Base-by-base conservation (phyloP, 495 filamentous ascomycete genomes). In the Annulohypoxylon nitens region DNA sequence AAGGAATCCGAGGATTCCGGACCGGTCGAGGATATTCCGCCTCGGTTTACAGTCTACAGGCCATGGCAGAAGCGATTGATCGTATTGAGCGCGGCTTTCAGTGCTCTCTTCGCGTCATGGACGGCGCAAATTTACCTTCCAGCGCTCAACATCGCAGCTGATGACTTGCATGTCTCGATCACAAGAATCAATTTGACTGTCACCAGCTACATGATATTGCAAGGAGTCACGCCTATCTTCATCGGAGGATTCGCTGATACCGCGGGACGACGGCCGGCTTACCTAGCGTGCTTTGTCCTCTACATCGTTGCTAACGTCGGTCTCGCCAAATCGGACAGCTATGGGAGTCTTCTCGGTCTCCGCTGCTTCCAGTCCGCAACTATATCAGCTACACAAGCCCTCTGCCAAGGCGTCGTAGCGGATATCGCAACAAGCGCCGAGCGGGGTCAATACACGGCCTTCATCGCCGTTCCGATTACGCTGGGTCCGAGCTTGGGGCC, bases 101-200 rank as follows among this genome's bases (percentile, higher is more conserved):
- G 82, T 25, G 86, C 88, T 12, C 88, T 92, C 72, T 91, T 92
- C 82, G 92, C 91, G 0, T 90, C 91, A 0, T 79, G 93, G 41
- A 89, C 89, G 3, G 88, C 90, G 0, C 78, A 82, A 36, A 93
- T 94, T 70, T 95, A 95, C 78, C 89, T 91, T 58, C 91, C 91
- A 2, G 88, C 90, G 0, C 80, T 94, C 55, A 86, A 83, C 36
- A 81, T 82, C 0, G 76, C 92, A 4, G 82, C 88, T 0, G 39
- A 76, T 0, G 85, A 88, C 55, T 82, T 91, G 64, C 25, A 85
- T 20, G 84, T 90, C 25, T 85, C 86, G 2, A 72, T 77, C 14
- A 78, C 83, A 0, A 73, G 86, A 45, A 88, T 91, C 72, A 92
- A 91, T 74, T 78, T 93, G 25, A 88, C 88, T 1, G 84, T 91